Percentiles rank a stretch among this genome's conserved stretches.
Conservation (phyloP, 805 yeast species). For the Teunomyces tritomae region DNA sequence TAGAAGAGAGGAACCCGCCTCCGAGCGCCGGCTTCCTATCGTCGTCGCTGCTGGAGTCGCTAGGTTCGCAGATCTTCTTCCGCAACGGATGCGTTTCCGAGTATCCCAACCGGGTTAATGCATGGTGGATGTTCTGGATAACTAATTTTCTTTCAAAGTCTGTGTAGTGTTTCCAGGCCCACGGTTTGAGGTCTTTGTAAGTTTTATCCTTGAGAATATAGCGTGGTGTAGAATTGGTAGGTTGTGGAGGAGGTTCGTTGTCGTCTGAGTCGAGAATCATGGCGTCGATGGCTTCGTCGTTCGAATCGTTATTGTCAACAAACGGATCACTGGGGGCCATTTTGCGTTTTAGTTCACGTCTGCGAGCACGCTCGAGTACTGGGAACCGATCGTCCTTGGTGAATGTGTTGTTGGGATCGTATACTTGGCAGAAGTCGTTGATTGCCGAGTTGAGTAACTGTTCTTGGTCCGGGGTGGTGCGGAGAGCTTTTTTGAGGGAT, state of each 20-base stretch:
- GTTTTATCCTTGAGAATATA: constrained; percentile 39
- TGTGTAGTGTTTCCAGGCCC: constrained; percentile 34
- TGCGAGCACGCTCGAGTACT: constrained; percentile 19
- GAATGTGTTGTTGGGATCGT: constrained; percentile 29
- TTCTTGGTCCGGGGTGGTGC: constrained; percentile 16
- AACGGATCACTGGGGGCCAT: constrained; percentile 26
- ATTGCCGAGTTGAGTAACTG: constrained; percentile 16
- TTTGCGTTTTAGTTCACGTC: constrained; percentile 22
- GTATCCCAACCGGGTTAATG: constrained; percentile 41
- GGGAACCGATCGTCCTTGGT: constrained; percentile 27
- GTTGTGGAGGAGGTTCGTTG: constrained; percentile 5
- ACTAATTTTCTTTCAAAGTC: constrained; percentile 30
- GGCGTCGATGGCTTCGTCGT: constrained; percentile 9
- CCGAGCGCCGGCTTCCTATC: constrained; percentile 30
- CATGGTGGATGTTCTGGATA: constrained; percentile 32
- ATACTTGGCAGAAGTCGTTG: constrained; percentile 27
- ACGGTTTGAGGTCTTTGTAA: constrained; percentile 39
- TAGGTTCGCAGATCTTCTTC: constrained; percentile 24
- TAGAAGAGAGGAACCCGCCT: constrained; percentile 21
- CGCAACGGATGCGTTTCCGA: constrained; percentile 44
- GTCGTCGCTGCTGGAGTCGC: constrained; percentile 17
- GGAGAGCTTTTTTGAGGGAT: constrained; percentile 19
- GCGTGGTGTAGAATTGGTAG: constrained; percentile 2
- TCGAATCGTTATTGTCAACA: not conserved
- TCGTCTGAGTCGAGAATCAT: constrained; percentile 10